Percentiles rank a stretch among this genome's conserved stretches.
phyloP scores from a whole-genome alignment of 805 yeast genomes.

The Lachancea fermentati region DNA sequence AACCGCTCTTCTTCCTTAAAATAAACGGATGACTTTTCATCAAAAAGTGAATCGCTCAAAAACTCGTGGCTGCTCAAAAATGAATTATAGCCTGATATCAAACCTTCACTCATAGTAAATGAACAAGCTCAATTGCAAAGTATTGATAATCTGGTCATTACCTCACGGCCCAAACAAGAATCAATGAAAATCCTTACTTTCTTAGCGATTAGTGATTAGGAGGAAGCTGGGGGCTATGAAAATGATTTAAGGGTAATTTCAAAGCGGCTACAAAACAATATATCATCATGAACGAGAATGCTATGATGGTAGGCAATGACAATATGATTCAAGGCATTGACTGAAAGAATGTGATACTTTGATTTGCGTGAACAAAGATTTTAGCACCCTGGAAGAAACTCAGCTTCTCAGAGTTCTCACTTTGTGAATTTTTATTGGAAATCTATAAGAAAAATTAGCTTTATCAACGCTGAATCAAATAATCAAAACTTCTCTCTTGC shows the following conservation, averaged over 20 bases:
- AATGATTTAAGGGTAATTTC: not conserved
- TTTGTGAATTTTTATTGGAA: too few relatives aligned
- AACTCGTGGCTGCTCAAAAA: constrained; percentile 4
- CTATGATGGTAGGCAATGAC: too few relatives aligned
- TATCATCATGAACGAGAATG: too few relatives aligned
- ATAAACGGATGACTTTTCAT: constrained; percentile 6
- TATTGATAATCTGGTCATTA: not conserved
- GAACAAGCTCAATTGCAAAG: not conserved
- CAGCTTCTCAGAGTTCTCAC: too few relatives aligned
- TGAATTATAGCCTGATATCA: not conserved
- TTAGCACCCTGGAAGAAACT: too few relatives aligned
- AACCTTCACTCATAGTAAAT: not conserved
- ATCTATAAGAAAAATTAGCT: too few relatives aligned
- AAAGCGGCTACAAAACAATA: not conserved
- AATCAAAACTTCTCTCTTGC: too few relatives aligned
- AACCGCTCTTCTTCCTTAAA: constrained; percentile 6
- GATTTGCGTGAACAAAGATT: too few relatives aligned
- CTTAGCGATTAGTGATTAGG: not conserved
- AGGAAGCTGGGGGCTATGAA: not conserved
- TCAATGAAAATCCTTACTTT: not conserved
- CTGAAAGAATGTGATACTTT: not conserved
- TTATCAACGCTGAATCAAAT: too few relatives aligned
- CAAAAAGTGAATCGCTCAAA: constrained; percentile 8
- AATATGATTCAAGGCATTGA: too few relatives aligned
- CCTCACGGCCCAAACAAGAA: not conserved